phyloP scores from a whole-genome alignment of 73 alveolate genomes.

The Tetrahymena malaccensis region DNA sequence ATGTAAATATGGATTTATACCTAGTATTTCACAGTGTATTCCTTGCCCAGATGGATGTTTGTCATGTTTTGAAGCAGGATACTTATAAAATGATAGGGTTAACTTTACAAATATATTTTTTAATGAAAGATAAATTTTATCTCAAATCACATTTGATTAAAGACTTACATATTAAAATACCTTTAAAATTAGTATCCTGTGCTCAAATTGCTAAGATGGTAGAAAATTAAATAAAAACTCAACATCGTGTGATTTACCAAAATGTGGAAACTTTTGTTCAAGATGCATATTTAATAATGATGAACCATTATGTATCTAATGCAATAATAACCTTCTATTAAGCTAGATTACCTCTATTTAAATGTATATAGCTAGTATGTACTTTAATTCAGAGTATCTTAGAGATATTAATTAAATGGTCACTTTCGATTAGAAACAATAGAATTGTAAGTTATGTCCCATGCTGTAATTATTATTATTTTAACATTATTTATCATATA shows the following conservation, averaged over 20 bases:
- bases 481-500: no score
- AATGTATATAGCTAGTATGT: background rate
- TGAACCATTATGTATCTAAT: background rate
- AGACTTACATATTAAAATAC: background rate
- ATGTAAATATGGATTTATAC: background rate
- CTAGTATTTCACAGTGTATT: background rate
- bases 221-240: background rate
- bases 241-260: background rate
- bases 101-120: background rate
- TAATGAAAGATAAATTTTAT: background rate
- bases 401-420: background rate
- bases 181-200: background rate
- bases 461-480: background rate
- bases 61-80: background rate
- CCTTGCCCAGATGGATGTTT: background rate
- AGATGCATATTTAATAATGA: background rate
- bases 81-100: background rate
- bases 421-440: background rate
- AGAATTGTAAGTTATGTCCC: background rate
- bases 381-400: background rate
- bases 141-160: background rate
- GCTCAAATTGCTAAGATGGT: background rate
- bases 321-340: background rate
- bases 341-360: background rate
- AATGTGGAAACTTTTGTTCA: background rate